Conservation (phyloP, 495 filamentous ascomycete genomes). For the Aspergillus coremiiformis region DNA sequence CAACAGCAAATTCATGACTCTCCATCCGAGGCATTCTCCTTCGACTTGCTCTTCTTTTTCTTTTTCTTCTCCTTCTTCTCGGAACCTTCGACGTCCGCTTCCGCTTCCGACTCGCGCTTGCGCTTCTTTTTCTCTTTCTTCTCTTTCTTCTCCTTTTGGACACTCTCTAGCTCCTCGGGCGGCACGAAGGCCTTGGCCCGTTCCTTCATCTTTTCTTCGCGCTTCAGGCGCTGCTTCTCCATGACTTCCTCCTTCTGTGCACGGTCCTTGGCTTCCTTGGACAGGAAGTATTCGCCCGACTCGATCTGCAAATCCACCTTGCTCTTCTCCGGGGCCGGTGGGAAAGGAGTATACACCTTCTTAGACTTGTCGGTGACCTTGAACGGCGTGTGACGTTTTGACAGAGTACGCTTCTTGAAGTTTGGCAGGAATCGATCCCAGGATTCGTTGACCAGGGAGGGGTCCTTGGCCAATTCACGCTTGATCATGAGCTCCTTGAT, state of each 20-base stretch:
- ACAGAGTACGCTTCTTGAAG: constrained; percentile 93
- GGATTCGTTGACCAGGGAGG: constrained; percentile 73
- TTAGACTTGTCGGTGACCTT: constrained; percentile 90
- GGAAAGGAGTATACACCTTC: constrained; percentile 85
- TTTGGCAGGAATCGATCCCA: constrained; percentile 97
- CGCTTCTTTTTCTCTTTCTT: constrained; percentile 34
- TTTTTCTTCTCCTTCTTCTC: constrained; percentile 41
- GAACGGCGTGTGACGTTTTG: constrained; percentile 71
- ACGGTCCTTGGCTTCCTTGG: constrained; percentile 83
- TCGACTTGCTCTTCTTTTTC: constrained; percentile 43
- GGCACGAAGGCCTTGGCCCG: constrained; percentile 78
- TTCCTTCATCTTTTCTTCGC: constrained; percentile 80
- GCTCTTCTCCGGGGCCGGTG: constrained; percentile 75
- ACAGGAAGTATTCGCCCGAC: constrained; percentile 92
- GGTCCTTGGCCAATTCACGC: constrained; percentile 93
- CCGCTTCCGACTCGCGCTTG: constrained; percentile 32
- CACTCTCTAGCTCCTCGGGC: constrained; percentile 59
- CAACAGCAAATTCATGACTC: constrained; percentile 17
- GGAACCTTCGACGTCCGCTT: constrained; percentile 25
- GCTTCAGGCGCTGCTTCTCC: constrained; percentile 76
- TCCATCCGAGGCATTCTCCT: constrained; percentile 25
- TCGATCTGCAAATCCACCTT: constrained; percentile 98
- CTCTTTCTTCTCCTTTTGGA: constrained; percentile 41
- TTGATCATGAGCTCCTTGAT: constrained; percentile 99
- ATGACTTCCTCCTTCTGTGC: constrained; percentile 68